These are phyloP conservation scores for Pyrenochaeta sp. DNA, from an alignment of 2,329 filamentous ascomycete genomes.

Conservation along the genomic window DNA sequence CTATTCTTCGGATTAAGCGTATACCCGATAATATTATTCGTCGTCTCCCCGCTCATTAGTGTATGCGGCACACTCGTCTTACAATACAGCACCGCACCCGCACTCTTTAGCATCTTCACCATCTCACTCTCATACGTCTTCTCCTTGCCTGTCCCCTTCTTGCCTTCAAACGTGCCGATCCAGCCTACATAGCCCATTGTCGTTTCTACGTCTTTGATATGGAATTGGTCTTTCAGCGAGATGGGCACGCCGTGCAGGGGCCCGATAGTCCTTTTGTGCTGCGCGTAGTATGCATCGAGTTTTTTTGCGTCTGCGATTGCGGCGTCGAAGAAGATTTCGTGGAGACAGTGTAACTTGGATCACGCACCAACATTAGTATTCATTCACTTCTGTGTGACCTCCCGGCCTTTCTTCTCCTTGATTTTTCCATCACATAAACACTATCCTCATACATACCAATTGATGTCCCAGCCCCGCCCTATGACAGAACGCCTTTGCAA, in stretches of 20 bases:
- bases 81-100: constrained; percentile 66
- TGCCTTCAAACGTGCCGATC: constrained; percentile 69
- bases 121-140: constrained; percentile 66
- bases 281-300: constrained; percentile 52
- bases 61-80: constrained; percentile 67
- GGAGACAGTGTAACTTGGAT: constrained; percentile 45
- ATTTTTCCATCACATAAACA: too few species aligned
- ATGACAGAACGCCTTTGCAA: constrained; percentile 65
- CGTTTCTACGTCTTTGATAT: constrained; percentile 57
- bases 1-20: constrained; percentile 67
- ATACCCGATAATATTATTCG: constrained; percentile 69
- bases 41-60: constrained; percentile 66
- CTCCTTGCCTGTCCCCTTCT: constrained; percentile 60
- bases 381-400: too few species aligned
- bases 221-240: constrained; percentile 60
- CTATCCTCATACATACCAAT: constrained; percentile 25
- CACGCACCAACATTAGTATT: not conserved
- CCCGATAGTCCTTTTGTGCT: constrained; percentile 49
- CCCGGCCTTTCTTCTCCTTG: too few species aligned
- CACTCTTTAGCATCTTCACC: constrained; percentile 61
- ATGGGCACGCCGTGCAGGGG: constrained; percentile 58
- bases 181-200: constrained; percentile 70
- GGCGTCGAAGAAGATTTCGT: constrained; percentile 59
- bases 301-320: constrained; percentile 54
- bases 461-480: constrained; percentile 63